Base-by-base conservation (phyloP, 31 red algal genomes). In the Odonthalia washingtoniensis region DNA sequence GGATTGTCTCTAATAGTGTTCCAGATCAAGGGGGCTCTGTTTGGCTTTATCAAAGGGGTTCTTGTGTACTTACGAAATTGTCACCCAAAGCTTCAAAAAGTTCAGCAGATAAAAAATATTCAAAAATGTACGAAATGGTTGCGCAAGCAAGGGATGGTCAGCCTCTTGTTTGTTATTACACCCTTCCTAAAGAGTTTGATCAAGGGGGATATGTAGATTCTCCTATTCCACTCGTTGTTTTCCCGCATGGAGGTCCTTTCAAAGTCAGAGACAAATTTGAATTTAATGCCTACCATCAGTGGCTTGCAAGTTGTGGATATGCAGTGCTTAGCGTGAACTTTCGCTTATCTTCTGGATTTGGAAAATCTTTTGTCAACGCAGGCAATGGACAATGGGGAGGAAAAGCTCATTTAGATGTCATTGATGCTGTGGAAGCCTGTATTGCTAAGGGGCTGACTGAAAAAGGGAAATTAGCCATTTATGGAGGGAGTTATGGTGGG, bases 181-280 rank as follows among this genome's bases (percentile, higher is more conserved):
- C 64, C 33, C 33, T 67, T 33, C 64, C 64, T 33, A 67, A 67
- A 67, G 64, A 35, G 42, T 44, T 44, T 44, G 42, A 44, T 44
- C 42, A 44, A 44, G 42, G 42, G 42, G 42, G 42, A 44, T 44
- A 44, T 67, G 64, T 67, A 67, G 64, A 67, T 33, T 35, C 64
- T 67, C 27, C 27, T 33, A 67, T 33, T 35, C 64, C 33, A 35
- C 64, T 35, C 33, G 64, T 67, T 35, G 33, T 67, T 67, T 33
- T 67, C 64, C 72, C 72, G 31, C 72, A 75, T 75, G 72, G 72
- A 39, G 72, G 72, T 42, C 72, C 72, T 40, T 37, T 44, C 42
- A 44, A 41, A 41, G 72, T 42, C 31, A 28, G 39, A 37, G 72
- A 75, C 39, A 75, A 35, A 40, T 40, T 35, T 28, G 72, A 41